Evolutionary conservation across 2,329 filamentous ascomycete species (phyloP).

Genomic region (Colletotrichum magnum): DNA sequence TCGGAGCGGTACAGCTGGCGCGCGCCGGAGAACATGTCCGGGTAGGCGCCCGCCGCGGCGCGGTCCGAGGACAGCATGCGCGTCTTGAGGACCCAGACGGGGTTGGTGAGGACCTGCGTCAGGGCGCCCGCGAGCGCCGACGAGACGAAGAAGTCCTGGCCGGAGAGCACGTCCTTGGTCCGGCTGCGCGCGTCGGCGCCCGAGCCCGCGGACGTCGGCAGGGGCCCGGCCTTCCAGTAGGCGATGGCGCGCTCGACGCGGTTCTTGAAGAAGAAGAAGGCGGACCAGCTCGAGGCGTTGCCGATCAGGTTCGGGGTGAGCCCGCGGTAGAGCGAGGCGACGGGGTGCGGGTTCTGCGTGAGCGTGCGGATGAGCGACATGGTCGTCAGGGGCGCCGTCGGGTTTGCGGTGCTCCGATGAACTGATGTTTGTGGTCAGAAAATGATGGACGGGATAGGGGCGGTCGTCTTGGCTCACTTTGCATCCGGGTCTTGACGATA

Average conservation of each 20-base stretch:
- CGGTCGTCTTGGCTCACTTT: conserved; percentile 69
- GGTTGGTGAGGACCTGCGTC: conserved; percentile 89
- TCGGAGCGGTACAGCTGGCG: conserved; percentile 77
- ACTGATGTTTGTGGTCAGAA: conserved; percentile 53
- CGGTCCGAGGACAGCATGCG: conserved; percentile 92
- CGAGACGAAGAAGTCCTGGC: conserved; percentile 84
- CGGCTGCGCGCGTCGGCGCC: conserved; percentile 41
- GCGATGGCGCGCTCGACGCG: conserved; percentile 64
- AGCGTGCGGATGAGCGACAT: conserved; percentile 67
- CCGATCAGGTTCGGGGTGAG: conserved; percentile 91
- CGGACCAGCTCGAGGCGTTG: conserved; percentile 90
- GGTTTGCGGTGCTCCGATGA: conserved; percentile 60
- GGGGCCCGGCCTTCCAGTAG: conserved; percentile 47
- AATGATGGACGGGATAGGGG: background rate
- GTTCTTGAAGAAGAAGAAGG: conserved; percentile 88
- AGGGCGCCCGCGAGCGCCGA: conserved; percentile 79
- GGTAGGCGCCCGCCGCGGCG: conserved; percentile 82
- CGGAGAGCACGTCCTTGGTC: conserved; percentile 61
- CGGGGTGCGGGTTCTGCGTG: conserved; percentile 65
- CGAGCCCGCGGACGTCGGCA: conserved; percentile 16
- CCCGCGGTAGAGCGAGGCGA: conserved; percentile 87
- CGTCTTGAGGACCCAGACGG: conserved; percentile 98
- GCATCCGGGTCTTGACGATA: conserved; percentile 95
- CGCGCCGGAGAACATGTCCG: conserved; percentile 80
- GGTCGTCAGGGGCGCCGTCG: conserved; percentile 60